Evolutionary conservation across 2,329 filamentous ascomycete genomes (phyloP).

Genomic region (Simplicillium aogashimaense): DNA sequence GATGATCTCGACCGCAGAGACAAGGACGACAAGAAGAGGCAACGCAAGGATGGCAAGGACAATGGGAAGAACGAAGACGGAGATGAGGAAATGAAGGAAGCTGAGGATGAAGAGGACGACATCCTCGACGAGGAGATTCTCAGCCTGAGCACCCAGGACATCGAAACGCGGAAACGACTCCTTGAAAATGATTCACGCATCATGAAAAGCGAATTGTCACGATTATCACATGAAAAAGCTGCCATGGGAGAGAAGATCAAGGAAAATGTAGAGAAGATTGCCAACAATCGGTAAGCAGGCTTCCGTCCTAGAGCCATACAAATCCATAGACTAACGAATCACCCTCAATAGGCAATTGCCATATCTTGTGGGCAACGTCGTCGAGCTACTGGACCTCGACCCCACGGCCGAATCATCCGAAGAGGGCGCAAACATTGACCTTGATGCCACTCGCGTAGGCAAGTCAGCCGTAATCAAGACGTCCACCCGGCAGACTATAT

Average conservation of each 20-base stretch:
- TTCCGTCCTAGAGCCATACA: neutral
- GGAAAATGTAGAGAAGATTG: constrained; percentile 97
- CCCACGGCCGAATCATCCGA: constrained; percentile 92
- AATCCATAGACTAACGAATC: constrained; percentile 1
- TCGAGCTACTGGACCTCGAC: constrained; percentile 92
- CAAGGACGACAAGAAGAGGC: constrained; percentile 55
- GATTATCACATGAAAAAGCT: constrained; percentile 88
- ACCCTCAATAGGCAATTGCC: constrained; percentile 69
- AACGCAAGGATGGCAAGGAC: constrained; percentile 21
- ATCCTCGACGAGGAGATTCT: constrained; percentile 90
- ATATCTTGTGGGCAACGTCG: constrained; percentile 96
- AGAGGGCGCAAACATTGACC: constrained; percentile 96
- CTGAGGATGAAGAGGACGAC: constrained; percentile 49
- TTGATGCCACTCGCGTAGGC: constrained; percentile 91
- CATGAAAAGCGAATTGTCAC: constrained; percentile 95
- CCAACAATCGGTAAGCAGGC: constrained; percentile 77
- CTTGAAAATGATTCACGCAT: constrained; percentile 97
- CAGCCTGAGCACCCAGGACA: constrained; percentile 86
- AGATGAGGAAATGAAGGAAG: constrained; percentile 89
- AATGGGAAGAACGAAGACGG: constrained; percentile 45
- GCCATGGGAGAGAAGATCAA: constrained; percentile 99
- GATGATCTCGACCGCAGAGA: constrained; percentile 77
- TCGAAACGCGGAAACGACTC: constrained; percentile 79
- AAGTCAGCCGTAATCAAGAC: constrained; percentile 99
- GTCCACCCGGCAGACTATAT: constrained; percentile 96